Evolutionary conservation across 2,329 filamentous ascomycete genomes (phyloP).

Genomic region (Pseudogymnoascus sp.): DNA sequence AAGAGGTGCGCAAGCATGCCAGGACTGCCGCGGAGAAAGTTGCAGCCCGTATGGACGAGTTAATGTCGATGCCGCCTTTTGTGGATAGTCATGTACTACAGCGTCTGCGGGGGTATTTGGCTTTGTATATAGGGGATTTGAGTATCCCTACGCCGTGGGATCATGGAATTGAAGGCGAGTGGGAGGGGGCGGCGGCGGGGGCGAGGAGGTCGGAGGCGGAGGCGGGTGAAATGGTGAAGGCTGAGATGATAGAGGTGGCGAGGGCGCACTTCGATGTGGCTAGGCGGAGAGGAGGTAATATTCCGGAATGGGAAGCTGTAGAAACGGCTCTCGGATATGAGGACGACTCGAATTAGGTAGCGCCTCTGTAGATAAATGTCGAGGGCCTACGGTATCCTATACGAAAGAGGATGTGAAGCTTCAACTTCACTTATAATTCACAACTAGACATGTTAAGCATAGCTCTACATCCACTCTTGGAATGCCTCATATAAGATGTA

Average conservation of each 20-base stretch:
- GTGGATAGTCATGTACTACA: conserved; percentile 59
- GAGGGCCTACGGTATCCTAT: neutral
- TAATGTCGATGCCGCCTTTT: conserved; percentile 64
- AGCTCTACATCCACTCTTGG: neutral
- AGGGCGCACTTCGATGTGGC: conserved; percentile 34
- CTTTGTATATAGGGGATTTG: conserved; percentile 69
- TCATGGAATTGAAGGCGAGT: conserved; percentile 16
- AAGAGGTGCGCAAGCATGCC: conserved; percentile 23
- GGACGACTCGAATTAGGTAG: neutral
- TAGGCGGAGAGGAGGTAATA: conserved; percentile 18
- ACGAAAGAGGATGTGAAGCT: neutral
- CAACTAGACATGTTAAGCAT: no score
- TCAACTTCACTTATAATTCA: neutral
- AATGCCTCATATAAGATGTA: neutral
- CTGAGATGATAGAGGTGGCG: conserved; percentile 32
- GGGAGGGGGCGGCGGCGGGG: conserved; percentile 7
- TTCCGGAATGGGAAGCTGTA: neutral
- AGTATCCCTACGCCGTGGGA: conserved; percentile 32
- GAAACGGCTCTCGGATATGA: neutral
- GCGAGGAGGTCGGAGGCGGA: conserved; percentile 21
- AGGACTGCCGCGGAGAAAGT: conserved; percentile 50
- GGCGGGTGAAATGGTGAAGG: conserved; percentile 18
- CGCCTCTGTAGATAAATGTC: neutral
- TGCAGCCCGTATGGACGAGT: conserved; percentile 59
- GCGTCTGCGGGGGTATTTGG: conserved; percentile 64